Percentiles rank a stretch among this genome's conserved stretches.
Evolutionary conservation across 1,139 yeast genomes (phyloP).

Genomic region (Geotrichum macrosporum): DNA sequence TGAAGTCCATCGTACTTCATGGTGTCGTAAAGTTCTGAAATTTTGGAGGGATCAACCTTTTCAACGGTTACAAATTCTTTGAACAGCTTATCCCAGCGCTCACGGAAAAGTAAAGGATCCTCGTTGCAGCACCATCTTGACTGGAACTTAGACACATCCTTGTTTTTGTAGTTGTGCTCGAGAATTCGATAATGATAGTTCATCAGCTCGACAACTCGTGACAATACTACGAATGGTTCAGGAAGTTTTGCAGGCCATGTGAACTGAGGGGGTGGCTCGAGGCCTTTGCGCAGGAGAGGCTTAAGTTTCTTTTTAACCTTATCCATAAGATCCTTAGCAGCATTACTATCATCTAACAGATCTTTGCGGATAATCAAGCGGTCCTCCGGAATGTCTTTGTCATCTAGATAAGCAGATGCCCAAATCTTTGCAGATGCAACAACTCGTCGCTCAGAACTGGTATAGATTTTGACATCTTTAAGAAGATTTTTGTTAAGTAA

Average conservation of each 20-base stretch:
- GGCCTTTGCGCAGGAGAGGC: conserved; percentile 89
- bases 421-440: conserved; percentile 87
- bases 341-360: conserved; percentile 91
- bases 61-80: conserved; percentile 90
- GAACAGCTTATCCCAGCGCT: conserved; percentile 96
- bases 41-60: conserved; percentile 95
- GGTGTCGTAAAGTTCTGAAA: conserved; percentile 93
- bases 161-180: conserved; percentile 71
- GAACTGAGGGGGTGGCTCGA: conserved; percentile 97
- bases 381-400: conserved; percentile 70
- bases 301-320: conserved; percentile 94
- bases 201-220: conserved; percentile 93
- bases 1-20: conserved; percentile 98
- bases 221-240: conserved; percentile 89
- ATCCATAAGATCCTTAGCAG: conserved; percentile 97
- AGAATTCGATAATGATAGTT: conserved; percentile 81
- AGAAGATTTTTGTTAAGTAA: conserved; percentile 79
- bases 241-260: conserved; percentile 99
- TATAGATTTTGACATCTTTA: conserved; percentile 77
- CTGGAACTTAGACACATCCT: conserved; percentile 67
- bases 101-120: conserved; percentile 82
- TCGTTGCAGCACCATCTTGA: conserved; percentile 95
- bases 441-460: conserved; percentile 93
- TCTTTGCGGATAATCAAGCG: conserved; percentile 83
- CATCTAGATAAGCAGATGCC: conserved; percentile 74